These are phyloP conservation scores for Rhizodiscina lignyota DNA, from an alignment of 495 filamentous ascomycete genomes.

Conservation along the genomic window DNA sequence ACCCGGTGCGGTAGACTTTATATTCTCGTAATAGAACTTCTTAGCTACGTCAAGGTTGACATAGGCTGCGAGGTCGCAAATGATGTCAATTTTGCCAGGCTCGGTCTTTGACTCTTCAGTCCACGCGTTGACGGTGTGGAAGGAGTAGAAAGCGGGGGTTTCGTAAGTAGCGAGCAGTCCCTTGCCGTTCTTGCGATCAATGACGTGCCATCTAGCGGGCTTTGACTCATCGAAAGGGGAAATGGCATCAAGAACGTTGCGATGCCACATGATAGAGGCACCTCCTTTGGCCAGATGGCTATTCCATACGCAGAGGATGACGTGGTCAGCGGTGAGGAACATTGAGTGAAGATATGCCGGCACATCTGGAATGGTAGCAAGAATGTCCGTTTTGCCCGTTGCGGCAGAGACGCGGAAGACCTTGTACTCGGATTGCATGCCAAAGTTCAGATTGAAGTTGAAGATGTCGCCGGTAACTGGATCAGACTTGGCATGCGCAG, in stretches of 20 bases:
- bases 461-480: conserved; percentile 58
- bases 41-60: conserved; percentile 32
- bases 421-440: conserved; percentile 35
- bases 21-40: conserved; percentile 37
- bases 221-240: conserved; percentile 31
- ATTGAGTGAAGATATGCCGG: conserved; percentile 61
- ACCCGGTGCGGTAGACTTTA: conserved; percentile 15
- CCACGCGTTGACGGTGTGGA: conserved; percentile 63
- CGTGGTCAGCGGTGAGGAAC: conserved; percentile 45
- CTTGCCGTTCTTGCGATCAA: conserved; percentile 32
- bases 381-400: conserved; percentile 48
- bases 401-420: conserved; percentile 43
- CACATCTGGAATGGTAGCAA: conserved; percentile 42
- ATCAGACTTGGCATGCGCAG: conserved; percentile 52
- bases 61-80: conserved; percentile 40
- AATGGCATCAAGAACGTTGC: conserved; percentile 41
- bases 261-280: conserved; percentile 31
- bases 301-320: conserved; percentile 51
- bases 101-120: conserved; percentile 32
- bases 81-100: conserved; percentile 28
- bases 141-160: conserved; percentile 49
- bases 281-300: conserved; percentile 32
- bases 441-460: conserved; percentile 53
- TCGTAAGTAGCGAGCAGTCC: conserved; percentile 27
- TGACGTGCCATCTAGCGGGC: conserved; percentile 47